Evolutionary conservation across 805 yeast genomes (phyloP), one percentile per base, ranked within the genome.

Genomic region (Torulaspora delbrueckii): DNA sequence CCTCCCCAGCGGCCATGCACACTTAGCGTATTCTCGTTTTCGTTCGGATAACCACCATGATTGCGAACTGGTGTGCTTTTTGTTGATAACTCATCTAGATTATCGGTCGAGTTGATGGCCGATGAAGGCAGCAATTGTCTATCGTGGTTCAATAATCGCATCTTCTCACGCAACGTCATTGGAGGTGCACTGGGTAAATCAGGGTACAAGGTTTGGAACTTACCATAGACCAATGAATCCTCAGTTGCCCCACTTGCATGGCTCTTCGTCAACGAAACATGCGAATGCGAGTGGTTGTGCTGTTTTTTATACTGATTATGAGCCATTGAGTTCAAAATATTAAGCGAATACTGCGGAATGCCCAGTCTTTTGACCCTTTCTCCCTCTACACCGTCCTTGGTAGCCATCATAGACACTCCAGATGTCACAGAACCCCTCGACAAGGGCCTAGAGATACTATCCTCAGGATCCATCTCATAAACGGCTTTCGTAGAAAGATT

Each of bases 311-410:
- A 43, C 27, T 52, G 54, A 13, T 47, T 45, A 24, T 54, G 54
- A 9, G 59, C 47, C 73, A 69, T 67, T 36, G 68, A 56, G 37
- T 66, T 65, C 37, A 70, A 60, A 44, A 70, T 50, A 28, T 65
- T 63, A 43, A 68, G 49, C 1, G 74, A 67, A 45, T 69, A 69
- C 5, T 64, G 67, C 4, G 74, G 72, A 18, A 69, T 68, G 2
- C 71, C 74, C 8, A 52, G 43, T 37, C 81, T 66, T 54, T 73
- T 78, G 36, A 78, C 68, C 39, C 76, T 65, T 48, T 76, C 75
- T 4, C 89, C 89, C 57, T 82, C 86, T 3, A 82, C 62, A 0
- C 89, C 88, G 60, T 83, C 88, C 54, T 83, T 82, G 13, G 86
- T 81, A 18, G 88, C 88, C 4, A 84, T 81, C 32, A 82, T 80